phyloP scores from a whole-genome alignment of 2,329 filamentous ascomycete genomes.

The Microdochium bolleyi region DNA sequence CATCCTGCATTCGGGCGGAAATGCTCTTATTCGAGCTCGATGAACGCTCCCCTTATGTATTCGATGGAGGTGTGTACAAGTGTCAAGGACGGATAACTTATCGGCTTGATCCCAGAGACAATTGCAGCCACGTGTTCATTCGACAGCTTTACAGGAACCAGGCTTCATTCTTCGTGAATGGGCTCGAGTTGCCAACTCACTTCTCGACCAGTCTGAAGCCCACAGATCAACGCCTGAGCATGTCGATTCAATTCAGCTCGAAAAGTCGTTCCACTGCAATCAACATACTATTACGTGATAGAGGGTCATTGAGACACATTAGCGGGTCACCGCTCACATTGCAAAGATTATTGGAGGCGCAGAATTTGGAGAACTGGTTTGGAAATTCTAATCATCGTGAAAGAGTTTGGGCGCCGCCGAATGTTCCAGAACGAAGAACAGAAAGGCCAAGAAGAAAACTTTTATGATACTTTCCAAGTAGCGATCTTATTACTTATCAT shows the following conservation, averaged over 20 bases:
- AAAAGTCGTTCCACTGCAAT: not conserved
- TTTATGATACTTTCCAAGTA: too few species aligned
- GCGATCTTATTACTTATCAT: too few species aligned
- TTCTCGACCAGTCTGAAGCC: not conserved
- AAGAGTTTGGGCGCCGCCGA: not conserved
- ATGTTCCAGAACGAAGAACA: not conserved
- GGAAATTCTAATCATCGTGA: not conserved
- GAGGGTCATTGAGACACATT: not conserved
- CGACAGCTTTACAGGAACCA: not conserved
- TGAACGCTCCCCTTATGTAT: not conserved
- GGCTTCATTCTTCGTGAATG: not conserved
- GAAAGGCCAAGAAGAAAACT: not conserved
- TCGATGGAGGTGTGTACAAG: not conserved
- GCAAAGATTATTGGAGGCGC: not conserved
- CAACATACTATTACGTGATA: not conserved
- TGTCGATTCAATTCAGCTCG: not conserved
- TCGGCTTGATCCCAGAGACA: not conserved
- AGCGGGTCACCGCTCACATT: not conserved
- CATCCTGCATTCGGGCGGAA: not conserved
- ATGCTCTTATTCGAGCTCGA: not conserved
- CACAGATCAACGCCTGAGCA: not conserved
- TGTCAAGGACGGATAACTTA: not conserved
- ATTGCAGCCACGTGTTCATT: not conserved
- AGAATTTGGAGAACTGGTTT: not conserved
- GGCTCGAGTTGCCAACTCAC: not conserved